A percentile compares a stretch with the other conserved stretches of the same genome.
These are phyloP conservation scores for Gentiana dahurica DNA, from an alignment of 257 asterid species.

Conservation along the genomic window DNA sequence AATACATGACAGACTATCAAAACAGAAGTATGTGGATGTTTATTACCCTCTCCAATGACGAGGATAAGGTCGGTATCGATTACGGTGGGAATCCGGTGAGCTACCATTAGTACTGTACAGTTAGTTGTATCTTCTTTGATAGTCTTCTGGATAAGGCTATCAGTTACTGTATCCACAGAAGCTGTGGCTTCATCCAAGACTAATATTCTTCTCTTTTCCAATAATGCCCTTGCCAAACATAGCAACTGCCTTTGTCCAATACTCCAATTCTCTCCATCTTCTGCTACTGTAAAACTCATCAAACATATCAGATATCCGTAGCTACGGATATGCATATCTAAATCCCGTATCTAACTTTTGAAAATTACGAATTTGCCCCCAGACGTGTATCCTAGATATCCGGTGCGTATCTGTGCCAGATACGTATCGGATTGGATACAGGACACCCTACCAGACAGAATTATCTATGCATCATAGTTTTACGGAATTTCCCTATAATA, in stretches of 20 bases:
- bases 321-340: not conserved
- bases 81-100: conserved; percentile 81
- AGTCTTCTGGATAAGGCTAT: conserved; percentile 60
- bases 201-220: conserved; percentile 54
- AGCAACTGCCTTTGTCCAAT: conserved; percentile 76
- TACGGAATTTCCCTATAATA: no score
- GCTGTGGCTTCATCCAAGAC: conserved; percentile 82
- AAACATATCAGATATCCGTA: not conserved
- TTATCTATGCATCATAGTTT: no score
- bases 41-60: conserved; percentile 69
- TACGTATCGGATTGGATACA: no score
- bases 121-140: conserved; percentile 58
- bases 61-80: conserved; percentile 72
- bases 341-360: no score
- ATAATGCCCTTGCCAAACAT: conserved; percentile 58
- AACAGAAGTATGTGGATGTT: not conserved
- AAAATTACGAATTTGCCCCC: no score
- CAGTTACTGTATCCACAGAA: conserved; percentile 62
- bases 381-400: no score
- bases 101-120: conserved; percentile 76
- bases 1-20: no score
- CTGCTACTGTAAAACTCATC: conserved; percentile 41
- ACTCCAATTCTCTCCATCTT: conserved; percentile 90
- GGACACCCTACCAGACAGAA: no score
- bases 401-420: no score